Percentiles rank a stretch among this genome's conserved stretches.
phyloP scores from a whole-genome alignment of 352 stramenopile genomes.

The Peronospora tabacina region DNA sequence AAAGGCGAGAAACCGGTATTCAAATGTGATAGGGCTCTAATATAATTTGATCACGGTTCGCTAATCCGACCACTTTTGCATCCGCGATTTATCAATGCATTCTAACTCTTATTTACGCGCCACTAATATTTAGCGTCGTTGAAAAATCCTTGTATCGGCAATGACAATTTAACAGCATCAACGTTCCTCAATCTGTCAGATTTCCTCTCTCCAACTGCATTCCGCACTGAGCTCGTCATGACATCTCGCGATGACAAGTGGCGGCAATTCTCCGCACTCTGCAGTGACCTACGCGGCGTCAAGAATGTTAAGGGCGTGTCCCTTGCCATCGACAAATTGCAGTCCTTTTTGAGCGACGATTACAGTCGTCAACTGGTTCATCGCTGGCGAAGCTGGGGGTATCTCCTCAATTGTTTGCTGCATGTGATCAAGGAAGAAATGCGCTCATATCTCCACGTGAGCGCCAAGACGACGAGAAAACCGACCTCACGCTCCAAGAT shows the following conservation, averaged over 20 bases:
- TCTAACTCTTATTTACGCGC: no score
- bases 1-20: no score
- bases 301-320: conserved; percentile 33
- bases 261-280: conserved; percentile 35
- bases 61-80: no score
- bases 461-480: conserved; percentile 24
- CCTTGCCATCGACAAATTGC: conserved; percentile 28
- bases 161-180: conserved; percentile 1
- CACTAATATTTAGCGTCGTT: no score
- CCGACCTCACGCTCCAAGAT: conserved; percentile 24
- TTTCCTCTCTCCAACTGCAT: conserved; percentile 6
- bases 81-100: no score
- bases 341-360: conserved; percentile 50
- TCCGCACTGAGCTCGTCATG: conserved; percentile 8
- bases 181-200: background rate
- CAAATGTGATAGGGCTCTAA: no score
- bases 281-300: conserved; percentile 38
- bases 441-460: conserved; percentile 29
- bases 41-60: no score
- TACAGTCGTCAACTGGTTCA: conserved; percentile 45
- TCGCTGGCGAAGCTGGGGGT: conserved; percentile 66
- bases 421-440: conserved; percentile 42
- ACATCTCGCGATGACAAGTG: conserved; percentile 31
- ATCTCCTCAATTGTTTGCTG: conserved; percentile 45
- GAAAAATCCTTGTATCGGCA: no score